A percentile compares a stretch with the other conserved stretches of the same genome.
Evolutionary conservation across 768 basidiomycete species (phyloP).

Genomic region (Russula foetens): DNA sequence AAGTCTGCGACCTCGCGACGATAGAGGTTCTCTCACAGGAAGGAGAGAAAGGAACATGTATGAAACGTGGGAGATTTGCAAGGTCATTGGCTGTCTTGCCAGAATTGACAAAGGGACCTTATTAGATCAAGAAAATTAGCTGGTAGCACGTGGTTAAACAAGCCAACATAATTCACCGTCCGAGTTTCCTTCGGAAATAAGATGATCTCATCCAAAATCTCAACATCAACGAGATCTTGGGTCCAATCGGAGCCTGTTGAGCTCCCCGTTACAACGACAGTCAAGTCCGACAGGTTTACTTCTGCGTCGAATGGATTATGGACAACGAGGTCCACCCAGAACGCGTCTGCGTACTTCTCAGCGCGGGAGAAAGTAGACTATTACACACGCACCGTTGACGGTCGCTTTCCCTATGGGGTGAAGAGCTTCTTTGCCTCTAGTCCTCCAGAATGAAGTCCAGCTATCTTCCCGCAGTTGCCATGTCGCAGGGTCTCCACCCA

Average conservation of each 20-base stretch:
- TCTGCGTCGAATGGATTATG: constrained; percentile 70
- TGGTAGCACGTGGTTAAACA: not conserved
- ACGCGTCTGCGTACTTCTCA: constrained; percentile 43
- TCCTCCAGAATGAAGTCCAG: constrained; percentile 57
- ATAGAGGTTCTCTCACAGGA: constrained; percentile 56
- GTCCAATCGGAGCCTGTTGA: constrained; percentile 28
- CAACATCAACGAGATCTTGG: constrained; percentile 42
- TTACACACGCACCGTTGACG: constrained; percentile 45
- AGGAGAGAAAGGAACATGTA: constrained; percentile 73
- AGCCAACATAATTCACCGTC: constrained; percentile 37
- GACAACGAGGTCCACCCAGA: constrained; percentile 68
- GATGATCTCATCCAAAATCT: constrained; percentile 51
- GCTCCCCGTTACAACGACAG: constrained; percentile 43
- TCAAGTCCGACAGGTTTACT: constrained; percentile 56
- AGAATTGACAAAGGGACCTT: constrained; percentile 61
- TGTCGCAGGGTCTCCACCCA: constrained; percentile 34
- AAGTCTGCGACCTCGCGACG: constrained; percentile 64
- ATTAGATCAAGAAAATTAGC: constrained; percentile 22
- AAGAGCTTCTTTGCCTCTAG: constrained; percentile 46
- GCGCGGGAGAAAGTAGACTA: not conserved
- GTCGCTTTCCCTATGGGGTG: constrained; percentile 49
- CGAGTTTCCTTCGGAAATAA: constrained; percentile 58
- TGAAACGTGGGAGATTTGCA: constrained; percentile 48
- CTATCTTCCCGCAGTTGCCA: constrained; percentile 62
- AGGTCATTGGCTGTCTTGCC: constrained; percentile 39